Evolutionary conservation across 2,329 filamentous ascomycete species (phyloP), one percentile per base, ranked within the genome.

Genomic region (Bisporella sp.): DNA sequence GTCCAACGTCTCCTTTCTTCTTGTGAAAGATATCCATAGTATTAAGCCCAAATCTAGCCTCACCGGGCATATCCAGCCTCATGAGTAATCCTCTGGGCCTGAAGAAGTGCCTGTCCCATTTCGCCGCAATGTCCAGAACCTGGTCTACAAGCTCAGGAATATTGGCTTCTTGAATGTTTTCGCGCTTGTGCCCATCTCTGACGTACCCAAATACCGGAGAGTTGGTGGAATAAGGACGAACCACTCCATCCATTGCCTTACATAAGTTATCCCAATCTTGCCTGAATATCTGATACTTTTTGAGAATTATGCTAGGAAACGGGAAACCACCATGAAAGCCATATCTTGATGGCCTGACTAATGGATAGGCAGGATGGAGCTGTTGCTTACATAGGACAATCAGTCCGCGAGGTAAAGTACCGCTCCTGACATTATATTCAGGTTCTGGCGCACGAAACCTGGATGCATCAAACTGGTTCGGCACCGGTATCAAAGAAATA

Each of bases 1-100:
- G 42, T 50, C 47, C 6, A 33, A 41, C 32, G 46, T 44, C 12
- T 44, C n/a, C 35, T 9, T n/a, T 8, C 8, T 8, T n/a, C n/a
- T 37, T 37, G 40, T 58, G 48, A 32, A 57, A 57, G 8, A 61
- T 40, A 37, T 61, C 59, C 57, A 61, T 60, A 33, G 49, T 54
- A 12, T 58, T 51, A 6, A 59, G 48, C 2, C 58, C 54, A 35
- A 48, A 60, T 4, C 55, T 52, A n/a, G 54, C 43, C 39, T 61
- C 57, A 1, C 52, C 55, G n/a, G 59, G 58, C 53, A 59, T 57
- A 31, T 60, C 59, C 4, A 59, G 30, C 12, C 57, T 47, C 51
- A 60, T 53, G 13, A 61, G 31, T 12, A 59, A 42, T 2, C 55
- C 54, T n/a, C 53, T 50, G n/a, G 49, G 51, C 5, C 58, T 52